Evolutionary conservation across 78 protist species (phyloP), one percentile per base, ranked within the genome.

Genomic region (Diacronema lutheri): DNA sequence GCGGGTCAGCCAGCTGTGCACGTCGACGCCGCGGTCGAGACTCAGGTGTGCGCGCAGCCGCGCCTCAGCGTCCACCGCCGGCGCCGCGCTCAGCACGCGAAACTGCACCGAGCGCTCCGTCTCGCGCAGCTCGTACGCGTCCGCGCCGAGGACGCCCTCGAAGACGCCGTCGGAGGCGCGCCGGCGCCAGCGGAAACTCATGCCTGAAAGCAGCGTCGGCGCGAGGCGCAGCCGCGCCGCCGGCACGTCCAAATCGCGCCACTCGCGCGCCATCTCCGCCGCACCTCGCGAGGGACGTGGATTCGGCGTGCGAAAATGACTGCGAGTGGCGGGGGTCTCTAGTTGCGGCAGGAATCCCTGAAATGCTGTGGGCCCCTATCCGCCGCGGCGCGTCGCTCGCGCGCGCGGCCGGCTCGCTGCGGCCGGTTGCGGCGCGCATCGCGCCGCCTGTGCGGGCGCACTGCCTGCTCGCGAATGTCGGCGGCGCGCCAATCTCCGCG

Each of bases 101-200:
- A 5, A 69, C 11, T 69, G 0, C 31, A 1, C 29, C n/a, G 56
- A 6, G n/a, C 29, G 16, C 29, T 0, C 76, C 29, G 4, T 16
- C 76, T 69, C 31, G 11, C n/a, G 9, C 35, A 71, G 79, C 79
- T 71, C 79, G 37, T 3, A 26, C 7, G 23, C 35, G 58, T 2
- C 14, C 20, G 2, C 37, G 33, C 35, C 25, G 14, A 71, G 58
- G 26, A 71, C 57, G 19, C 79, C 79, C 4, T 41, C 16, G 35
- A 26, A 71, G 58, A 37, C 26, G 79, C 26, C 38, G 7, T 16
- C 7, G 37, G 0, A 10, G 6, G 1, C 46, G 14, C 38, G 3
- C 25, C 5, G 50, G 19, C 29, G 29, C 79, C 79, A 71, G 38
- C 79, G 79, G 79, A 71, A 71, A 26, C 40, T 41, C 79, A 71